Evolutionary conservation across 2,329 filamentous ascomycete genomes (phyloP).

Genomic region (Coniochaeta pulveracea): DNA sequence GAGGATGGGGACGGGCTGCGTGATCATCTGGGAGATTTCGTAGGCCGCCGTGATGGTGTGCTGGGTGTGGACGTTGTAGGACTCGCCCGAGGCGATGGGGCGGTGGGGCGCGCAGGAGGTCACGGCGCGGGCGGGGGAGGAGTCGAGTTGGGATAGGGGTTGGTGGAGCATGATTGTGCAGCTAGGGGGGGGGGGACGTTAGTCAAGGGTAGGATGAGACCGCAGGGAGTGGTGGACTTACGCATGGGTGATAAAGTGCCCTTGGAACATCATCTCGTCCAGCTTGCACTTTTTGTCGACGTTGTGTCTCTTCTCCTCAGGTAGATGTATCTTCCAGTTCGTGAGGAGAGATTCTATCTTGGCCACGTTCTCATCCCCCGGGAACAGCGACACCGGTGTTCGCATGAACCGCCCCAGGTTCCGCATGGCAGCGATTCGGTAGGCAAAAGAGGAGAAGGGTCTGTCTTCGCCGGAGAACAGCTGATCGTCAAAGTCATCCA

Average conservation of each 20-base stretch:
- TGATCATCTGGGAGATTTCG: slow-evolving; percentile 64
- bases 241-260: slow-evolving; percentile 64
- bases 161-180: slow-evolving; percentile 68
- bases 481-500: slow-evolving; percentile 65
- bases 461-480: slow-evolving; percentile 62
- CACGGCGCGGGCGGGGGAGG: slow-evolving; percentile 42
- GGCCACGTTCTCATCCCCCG: slow-evolving; percentile 39
- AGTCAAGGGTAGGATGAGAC: neutral
- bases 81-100: slow-evolving; percentile 33
- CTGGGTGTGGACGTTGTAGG: slow-evolving; percentile 58
- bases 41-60: slow-evolving; percentile 73
- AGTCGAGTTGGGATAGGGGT: slow-evolving; percentile 65
- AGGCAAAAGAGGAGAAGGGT: slow-evolving; percentile 74
- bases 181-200: slow-evolving; percentile 16
- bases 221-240: slow-evolving; percentile 17
- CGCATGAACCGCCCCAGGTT: slow-evolving; percentile 69
- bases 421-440: slow-evolving; percentile 69
- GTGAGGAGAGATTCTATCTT: slow-evolving; percentile 42
- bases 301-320: slow-evolving; percentile 57
- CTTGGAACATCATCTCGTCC: slow-evolving; percentile 89
- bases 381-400: slow-evolving; percentile 36
- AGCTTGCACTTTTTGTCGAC: slow-evolving; percentile 58
- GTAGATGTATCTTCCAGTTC: slow-evolving; percentile 75
- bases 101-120: slow-evolving; percentile 57
- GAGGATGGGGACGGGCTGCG: slow-evolving; percentile 59